Evolutionary conservation across 257 asterid genomes (phyloP).

Genomic region (Thymus mandschuricus): DNA sequence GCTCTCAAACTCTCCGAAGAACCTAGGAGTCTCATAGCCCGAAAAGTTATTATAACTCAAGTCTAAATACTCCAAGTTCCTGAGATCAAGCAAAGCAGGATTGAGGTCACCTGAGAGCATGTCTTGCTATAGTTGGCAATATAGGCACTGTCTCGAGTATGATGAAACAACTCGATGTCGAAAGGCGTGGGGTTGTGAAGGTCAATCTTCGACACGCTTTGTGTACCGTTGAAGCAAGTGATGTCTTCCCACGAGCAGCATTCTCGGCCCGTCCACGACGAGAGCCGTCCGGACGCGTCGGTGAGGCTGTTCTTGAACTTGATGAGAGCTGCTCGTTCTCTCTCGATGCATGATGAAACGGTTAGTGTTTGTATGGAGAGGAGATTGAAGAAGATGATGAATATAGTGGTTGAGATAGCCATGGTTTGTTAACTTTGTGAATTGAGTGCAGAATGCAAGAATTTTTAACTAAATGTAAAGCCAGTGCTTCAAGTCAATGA

Average conservation of each 20-base stretch:
- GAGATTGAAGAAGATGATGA: conserved; percentile 17
- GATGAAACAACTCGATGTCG: conserved; percentile 17
- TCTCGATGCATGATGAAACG: conserved; percentile 19
- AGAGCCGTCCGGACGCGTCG: conserved; percentile 26
- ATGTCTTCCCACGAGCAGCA: conserved; percentile 34
- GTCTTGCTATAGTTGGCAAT: conserved; percentile 22
- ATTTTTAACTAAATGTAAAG: neutral
- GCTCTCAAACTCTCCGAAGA: conserved; percentile 30
- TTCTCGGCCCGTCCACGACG: conserved; percentile 30
- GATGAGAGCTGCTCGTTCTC: conserved; percentile 28
- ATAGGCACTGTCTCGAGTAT: conserved; percentile 17
- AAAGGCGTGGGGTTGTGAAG: conserved; percentile 34
- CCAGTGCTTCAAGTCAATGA: neutral
- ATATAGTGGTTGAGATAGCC: neutral
- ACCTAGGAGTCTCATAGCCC: conserved; percentile 6
- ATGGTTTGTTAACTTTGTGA: conserved; percentile 1
- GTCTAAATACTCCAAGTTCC: conserved; percentile 16
- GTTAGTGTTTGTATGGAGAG: neutral
- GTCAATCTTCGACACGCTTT: conserved; percentile 14
- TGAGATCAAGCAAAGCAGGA: conserved; percentile 31
- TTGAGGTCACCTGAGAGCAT: conserved; percentile 28
- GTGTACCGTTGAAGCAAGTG: conserved; percentile 32
- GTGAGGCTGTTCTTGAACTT: conserved; percentile 27
- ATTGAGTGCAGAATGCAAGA: conserved; percentile 1
- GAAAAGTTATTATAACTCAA: conserved; percentile 36